Base-by-base conservation (phyloP, 2,329 filamentous ascomycete genomes). In the Hymenoscyphus linearis region DNA sequence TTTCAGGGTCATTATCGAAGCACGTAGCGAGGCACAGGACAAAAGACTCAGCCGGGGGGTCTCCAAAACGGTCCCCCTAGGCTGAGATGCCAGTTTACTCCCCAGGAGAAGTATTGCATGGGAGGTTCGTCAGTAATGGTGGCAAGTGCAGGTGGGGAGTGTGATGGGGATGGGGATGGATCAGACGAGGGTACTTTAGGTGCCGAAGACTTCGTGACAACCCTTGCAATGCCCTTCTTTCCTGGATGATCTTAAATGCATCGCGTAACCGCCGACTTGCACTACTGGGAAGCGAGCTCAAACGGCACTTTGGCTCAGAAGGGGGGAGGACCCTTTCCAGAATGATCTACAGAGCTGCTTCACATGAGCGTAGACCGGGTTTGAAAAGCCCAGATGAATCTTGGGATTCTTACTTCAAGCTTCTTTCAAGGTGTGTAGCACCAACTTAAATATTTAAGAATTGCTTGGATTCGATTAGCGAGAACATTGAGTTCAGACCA, bases 221-320 rank as follows among this genome's bases (percentile, higher is more conserved):
- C 31, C 44, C 44, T 50, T 50, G 18, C 44, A 7, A 25, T 50
- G 40, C 40, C 40, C 40, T 47, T 47, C 36, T n/a, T 31, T 31
- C 31, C 31, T 31, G 31, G 31, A 31, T 31, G 31, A 31, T 25
- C 18, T 50, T 25, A 12, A 25, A 56, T 62, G 60, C 60, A 62
- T 34, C 52, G 56, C 56, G 57, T 62, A 62, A 59, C 57, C 60
- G 60, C 60, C 52, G 22, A 16, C 35, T 34, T 34, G 26, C 26
- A 18, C 18, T 53, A 10, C 31, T 36, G 44, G 57, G 44, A 59
- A 59, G 47, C 47, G 57, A 59, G 16, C 37, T 55, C 52, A 53
- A 31, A 59, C 52, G 53, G 60, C 40, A 59, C 37, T 59, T 50
- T 10, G 22, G 18, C 44, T 22, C 40, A 47, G 40, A 47, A 5